A percentile compares a stretch with the other conserved stretches of the same genome.
Evolutionary conservation across 371 early-diverging fungal species (phyloP).

Genomic region (Mortierella sp.): DNA sequence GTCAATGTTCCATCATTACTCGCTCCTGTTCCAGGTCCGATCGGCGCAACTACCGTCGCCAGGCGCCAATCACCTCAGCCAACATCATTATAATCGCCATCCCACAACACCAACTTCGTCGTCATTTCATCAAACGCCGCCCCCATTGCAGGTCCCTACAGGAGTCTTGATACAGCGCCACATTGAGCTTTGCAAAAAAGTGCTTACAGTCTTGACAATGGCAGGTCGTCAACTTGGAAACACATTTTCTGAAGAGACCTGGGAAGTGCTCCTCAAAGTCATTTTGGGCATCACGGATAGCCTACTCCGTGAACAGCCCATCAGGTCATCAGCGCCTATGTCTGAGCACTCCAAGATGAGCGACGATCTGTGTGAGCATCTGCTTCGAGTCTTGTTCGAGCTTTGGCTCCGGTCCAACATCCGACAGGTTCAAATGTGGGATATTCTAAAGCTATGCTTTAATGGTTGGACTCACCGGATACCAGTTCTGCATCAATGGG

Average conservation of each 20-base stretch:
- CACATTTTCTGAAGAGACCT: slow-evolving; percentile 75
- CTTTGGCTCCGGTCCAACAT: slow-evolving; percentile 80
- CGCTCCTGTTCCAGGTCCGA: slow-evolving; percentile 76
- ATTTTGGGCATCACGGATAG: slow-evolving; percentile 79
- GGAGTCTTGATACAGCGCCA: slow-evolving; percentile 66
- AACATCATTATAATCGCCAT: slow-evolving; percentile 42
- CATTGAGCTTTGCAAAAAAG: slow-evolving; percentile 81
- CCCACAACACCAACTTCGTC: slow-evolving; percentile 23
- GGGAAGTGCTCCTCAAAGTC: slow-evolving; percentile 83
- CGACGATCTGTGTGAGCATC: slow-evolving; percentile 80
- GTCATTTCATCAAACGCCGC: slow-evolving; percentile 8
- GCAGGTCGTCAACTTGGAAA: slow-evolving; percentile 72
- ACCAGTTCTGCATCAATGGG: slow-evolving; percentile 80
- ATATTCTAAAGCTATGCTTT: slow-evolving; percentile 73
- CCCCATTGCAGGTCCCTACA: slow-evolving; percentile 51
- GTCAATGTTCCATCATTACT: slow-evolving; percentile 81
- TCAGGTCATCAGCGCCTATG: slow-evolving; percentile 23
- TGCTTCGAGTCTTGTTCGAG: slow-evolving; percentile 80
- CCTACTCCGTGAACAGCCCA: slow-evolving; percentile 67
- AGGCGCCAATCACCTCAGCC: slow-evolving; percentile 16
- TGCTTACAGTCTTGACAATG: slow-evolving; percentile 72
- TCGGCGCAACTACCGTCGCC: slow-evolving; percentile 42
- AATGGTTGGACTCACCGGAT: slow-evolving; percentile 80
- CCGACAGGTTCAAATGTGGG: slow-evolving; percentile 80
- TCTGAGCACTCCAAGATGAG: slow-evolving; percentile 72